These are phyloP conservation scores for Barbatosphaeria neglecta DNA, from an alignment of 495 filamentous ascomycete genomes.

Conservation along the genomic window DNA sequence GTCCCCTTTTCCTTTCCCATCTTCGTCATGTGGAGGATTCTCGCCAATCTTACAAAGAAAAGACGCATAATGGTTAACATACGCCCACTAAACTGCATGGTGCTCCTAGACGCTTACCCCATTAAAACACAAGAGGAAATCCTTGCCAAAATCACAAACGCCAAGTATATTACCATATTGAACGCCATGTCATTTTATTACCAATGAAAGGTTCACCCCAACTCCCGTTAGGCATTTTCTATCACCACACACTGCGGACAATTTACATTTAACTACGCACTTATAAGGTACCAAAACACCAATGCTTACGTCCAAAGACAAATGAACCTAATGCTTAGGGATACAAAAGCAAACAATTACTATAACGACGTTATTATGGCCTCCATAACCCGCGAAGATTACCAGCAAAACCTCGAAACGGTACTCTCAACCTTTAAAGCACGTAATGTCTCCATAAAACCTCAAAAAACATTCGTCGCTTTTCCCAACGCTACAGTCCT, in stretches of 20 bases:
- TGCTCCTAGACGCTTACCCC: background rate
- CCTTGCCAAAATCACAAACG: background rate
- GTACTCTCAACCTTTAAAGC: too few species aligned
- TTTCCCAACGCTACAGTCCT: background rate
- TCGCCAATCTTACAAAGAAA: background rate
- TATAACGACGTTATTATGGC: background rate
- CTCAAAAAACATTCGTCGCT: background rate
- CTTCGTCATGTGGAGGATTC: background rate
- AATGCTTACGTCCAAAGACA: background rate
- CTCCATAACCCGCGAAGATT: background rate
- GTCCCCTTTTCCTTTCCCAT: background rate
- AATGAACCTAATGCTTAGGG: background rate
- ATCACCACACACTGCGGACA: background rate
- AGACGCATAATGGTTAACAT: background rate
- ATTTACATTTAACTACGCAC: constrained; percentile 1
- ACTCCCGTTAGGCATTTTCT: background rate
- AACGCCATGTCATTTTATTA: background rate
- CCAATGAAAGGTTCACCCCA: background rate
- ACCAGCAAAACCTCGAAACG: too few species aligned
- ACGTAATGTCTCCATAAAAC: background rate
- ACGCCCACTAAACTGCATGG: background rate
- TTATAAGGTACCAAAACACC: background rate
- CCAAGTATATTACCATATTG: background rate
- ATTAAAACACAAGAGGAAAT: background rate
- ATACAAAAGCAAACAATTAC: background rate